Evolutionary conservation across 179 eudicot genomes (phyloP).

Genomic region (Silene noctiflora): DNA sequence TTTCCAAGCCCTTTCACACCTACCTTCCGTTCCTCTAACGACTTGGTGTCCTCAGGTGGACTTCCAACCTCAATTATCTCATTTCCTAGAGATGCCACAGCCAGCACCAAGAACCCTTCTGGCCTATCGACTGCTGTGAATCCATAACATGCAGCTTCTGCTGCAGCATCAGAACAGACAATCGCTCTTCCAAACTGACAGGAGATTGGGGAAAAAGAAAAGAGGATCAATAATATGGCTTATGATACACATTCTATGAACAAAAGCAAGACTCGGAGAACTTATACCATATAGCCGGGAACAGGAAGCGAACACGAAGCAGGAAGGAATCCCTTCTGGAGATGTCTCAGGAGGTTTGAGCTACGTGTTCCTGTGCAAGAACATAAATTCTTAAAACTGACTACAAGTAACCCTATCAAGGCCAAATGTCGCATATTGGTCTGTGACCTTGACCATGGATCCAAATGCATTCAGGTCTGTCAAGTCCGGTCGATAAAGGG

Average conservation of each 20-base stretch:
- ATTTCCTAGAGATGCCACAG: slow-evolving; percentile 67
- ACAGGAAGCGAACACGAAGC: slow-evolving; percentile 63
- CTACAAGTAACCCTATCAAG: no score
- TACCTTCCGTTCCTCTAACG: slow-evolving; percentile 52
- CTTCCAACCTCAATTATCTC: slow-evolving; percentile 40
- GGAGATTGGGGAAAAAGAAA: neutral
- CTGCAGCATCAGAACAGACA: slow-evolving; percentile 78
- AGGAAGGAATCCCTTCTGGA: slow-evolving; percentile 78
- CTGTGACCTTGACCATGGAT: no score
- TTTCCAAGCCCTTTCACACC: slow-evolving; percentile 70
- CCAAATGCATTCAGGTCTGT: no score
- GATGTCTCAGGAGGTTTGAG: slow-evolving; percentile 70
- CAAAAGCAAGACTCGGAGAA: no score
- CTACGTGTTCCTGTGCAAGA: slow-evolving; percentile 56
- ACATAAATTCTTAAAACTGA: neutral
- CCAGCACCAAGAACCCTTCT: slow-evolving; percentile 77
- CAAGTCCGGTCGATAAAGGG: no score
- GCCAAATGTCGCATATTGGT: no score
- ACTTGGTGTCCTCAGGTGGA: slow-evolving; percentile 59
- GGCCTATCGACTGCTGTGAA: slow-evolving; percentile 72
- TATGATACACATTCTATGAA: neutral
- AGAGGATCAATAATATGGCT: neutral
- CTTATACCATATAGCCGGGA: slow-evolving; percentile 75
- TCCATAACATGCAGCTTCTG: slow-evolving; percentile 81
- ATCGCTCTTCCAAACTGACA: slow-evolving; percentile 75